Conservation (phyloP, 192 early-diverging fungal genomes). For the Backusella circina region DNA sequence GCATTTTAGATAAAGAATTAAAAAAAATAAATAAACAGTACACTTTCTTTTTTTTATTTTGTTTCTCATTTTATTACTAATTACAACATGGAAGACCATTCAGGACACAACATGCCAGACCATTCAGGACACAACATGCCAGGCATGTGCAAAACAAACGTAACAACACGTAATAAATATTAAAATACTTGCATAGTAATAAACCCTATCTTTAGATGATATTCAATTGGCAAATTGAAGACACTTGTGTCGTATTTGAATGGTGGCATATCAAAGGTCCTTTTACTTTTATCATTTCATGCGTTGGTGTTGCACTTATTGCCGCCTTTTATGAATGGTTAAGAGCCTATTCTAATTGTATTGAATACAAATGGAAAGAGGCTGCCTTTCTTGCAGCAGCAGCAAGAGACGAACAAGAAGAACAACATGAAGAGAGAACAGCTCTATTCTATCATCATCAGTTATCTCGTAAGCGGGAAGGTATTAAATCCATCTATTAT, state of each 20-base stretch:
- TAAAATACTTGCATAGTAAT: background rate
- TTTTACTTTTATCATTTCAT: constrained; percentile 55
- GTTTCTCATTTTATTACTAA: background rate
- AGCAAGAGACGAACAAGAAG: background rate
- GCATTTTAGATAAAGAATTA: background rate
- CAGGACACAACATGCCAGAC: background rate
- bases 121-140: background rate
- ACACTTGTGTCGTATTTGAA: constrained; percentile 74
- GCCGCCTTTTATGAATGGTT: constrained; percentile 50
- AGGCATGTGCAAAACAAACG: constrained; percentile 6
- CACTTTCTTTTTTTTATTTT: background rate
- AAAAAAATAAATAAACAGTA: too few species aligned
- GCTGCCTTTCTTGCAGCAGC: background rate
- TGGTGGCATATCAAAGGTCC: constrained; percentile 67
- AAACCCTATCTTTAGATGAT: constrained; percentile 51
- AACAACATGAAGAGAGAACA: background rate
- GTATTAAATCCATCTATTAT: constrained; percentile 59
- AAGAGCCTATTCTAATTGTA: background rate
- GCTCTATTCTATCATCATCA: background rate
- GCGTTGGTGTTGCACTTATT: constrained; percentile 46
- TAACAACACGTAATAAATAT: background rate
- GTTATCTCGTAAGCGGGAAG: constrained; percentile 12
- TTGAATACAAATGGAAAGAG: constrained; percentile 8
- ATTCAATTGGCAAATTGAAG: constrained; percentile 72
- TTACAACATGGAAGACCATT: background rate